A percentile compares a stretch with the other conserved stretches of the same genome.
These are phyloP conservation scores for Rasamsonia emersonii DNA, from an alignment of 2,329 filamentous ascomycete genomes.

Conservation along the genomic window DNA sequence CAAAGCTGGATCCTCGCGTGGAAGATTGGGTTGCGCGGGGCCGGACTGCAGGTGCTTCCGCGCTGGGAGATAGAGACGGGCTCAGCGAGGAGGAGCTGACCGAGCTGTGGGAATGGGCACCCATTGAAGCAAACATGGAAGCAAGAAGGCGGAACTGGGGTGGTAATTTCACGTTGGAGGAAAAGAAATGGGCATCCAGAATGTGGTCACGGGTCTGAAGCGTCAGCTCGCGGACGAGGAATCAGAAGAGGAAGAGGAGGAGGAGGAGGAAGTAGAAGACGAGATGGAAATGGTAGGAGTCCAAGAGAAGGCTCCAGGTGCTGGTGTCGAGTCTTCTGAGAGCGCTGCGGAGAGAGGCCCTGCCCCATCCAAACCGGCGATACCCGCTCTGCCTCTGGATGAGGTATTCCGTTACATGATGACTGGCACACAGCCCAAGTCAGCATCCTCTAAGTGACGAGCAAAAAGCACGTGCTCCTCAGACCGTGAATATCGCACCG, in stretches of 20 bases:
- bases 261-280: constrained; percentile 34
- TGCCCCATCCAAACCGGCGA: constrained; percentile 15
- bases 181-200: constrained; percentile 57
- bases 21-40: constrained; percentile 64
- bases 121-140: constrained; percentile 39
- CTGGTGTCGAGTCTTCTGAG: constrained; percentile 25
- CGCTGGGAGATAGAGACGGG: constrained; percentile 10
- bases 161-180: constrained; percentile 65
- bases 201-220: constrained; percentile 62
- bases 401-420: constrained; percentile 45
- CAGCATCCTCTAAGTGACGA: constrained; percentile 16
- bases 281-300: constrained; percentile 35
- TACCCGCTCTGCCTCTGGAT: constrained; percentile 33
- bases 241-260: constrained; percentile 36
- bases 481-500: too few species aligned
- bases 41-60: constrained; percentile 32
- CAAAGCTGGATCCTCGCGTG: constrained; percentile 72
- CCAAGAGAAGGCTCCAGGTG: constrained; percentile 22
- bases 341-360: constrained; percentile 19
- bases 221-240: constrained; percentile 50
- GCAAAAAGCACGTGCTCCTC: too few species aligned
- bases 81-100: constrained; percentile 44
- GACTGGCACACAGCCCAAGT: constrained; percentile 32
- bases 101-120: constrained; percentile 53
- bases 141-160: constrained; percentile 42